phyloP scores from a whole-genome alignment of 2,329 filamentous ascomycete genomes.

The Alternaria brassicae region DNA sequence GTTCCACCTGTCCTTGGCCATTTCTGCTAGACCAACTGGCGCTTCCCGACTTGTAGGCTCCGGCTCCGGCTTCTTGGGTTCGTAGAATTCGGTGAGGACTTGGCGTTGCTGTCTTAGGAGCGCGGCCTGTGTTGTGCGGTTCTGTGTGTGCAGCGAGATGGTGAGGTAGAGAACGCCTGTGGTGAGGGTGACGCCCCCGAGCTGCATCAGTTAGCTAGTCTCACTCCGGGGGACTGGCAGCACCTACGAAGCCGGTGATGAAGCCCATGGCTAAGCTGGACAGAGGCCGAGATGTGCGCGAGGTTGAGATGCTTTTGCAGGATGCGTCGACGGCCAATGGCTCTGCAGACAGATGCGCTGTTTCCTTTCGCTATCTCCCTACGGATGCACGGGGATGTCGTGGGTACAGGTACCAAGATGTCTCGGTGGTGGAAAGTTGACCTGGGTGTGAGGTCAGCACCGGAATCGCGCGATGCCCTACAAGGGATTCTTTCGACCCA shows the following conservation, averaged over 20 bases:
- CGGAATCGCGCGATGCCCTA: slow-evolving; percentile 10
- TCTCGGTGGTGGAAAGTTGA: not conserved
- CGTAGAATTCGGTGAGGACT: slow-evolving; percentile 54
- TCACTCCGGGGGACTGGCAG: not conserved
- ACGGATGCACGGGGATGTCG: not conserved
- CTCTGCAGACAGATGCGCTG: not conserved
- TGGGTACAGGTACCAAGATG: not conserved
- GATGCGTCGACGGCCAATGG: slow-evolving; percentile 14
- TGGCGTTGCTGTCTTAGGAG: slow-evolving; percentile 56
- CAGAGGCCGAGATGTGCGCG: not conserved
- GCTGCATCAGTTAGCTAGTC: slow-evolving; percentile 39
- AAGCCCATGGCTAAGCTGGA: slow-evolving; percentile 55
- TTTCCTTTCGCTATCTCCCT: not conserved
- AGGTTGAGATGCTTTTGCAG: not conserved
- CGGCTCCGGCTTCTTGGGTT: slow-evolving; percentile 51
- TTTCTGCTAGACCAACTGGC: slow-evolving; percentile 53
- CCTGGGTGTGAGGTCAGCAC: slow-evolving; percentile 17
- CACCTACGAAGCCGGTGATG: slow-evolving; percentile 59
- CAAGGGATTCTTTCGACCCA: slow-evolving; percentile 7
- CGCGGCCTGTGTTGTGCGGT: slow-evolving; percentile 55
- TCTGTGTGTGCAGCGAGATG: slow-evolving; percentile 55
- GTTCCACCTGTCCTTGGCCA: slow-evolving; percentile 60
- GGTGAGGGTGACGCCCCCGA: slow-evolving; percentile 60
- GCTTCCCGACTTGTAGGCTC: slow-evolving; percentile 50
- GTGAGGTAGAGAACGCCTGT: slow-evolving; percentile 53